A percentile compares a stretch with the other conserved stretches of the same genome.
Evolutionary conservation across 495 filamentous ascomycete genomes (phyloP).

Genomic region (Aspergillus bertholletiae): DNA sequence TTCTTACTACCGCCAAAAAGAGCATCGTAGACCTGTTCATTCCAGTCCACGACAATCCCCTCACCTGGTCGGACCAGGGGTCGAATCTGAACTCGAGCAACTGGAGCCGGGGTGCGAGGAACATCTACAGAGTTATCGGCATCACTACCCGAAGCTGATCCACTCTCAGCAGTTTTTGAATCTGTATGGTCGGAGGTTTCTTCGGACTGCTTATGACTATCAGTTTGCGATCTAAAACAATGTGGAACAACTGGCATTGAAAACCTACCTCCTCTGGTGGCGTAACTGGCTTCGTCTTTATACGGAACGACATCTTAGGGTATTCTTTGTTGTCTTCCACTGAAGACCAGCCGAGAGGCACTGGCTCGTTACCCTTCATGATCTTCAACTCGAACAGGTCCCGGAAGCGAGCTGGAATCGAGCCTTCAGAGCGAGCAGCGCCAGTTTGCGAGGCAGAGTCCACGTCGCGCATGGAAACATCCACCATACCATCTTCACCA

Average conservation of each 20-base stretch:
- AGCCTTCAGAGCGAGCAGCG: slow-evolving; percentile 33
- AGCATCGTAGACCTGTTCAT: slow-evolving; percentile 55
- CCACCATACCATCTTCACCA: slow-evolving; percentile 86
- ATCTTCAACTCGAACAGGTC: slow-evolving; percentile 69
- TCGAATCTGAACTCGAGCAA: slow-evolving; percentile 38
- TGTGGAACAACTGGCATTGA: slow-evolving; percentile 8
- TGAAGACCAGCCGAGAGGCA: slow-evolving; percentile 63
- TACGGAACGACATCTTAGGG: slow-evolving; percentile 54
- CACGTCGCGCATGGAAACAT: slow-evolving; percentile 78
- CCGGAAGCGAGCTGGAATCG: slow-evolving; percentile 54
- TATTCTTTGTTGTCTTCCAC: slow-evolving; percentile 54
- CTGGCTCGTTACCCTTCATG: slow-evolving; percentile 46
- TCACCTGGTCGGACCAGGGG: slow-evolving; percentile 73
- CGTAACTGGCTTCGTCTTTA: slow-evolving; percentile 13
- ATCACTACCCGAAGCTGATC: slow-evolving; percentile 12
- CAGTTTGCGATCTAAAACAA: neutral
- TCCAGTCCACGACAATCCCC: slow-evolving; percentile 83
- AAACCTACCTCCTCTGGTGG: slow-evolving; percentile 17
- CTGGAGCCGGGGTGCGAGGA: slow-evolving; percentile 15
- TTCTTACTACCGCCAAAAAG: slow-evolving; percentile 59
- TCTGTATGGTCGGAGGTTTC: neutral
- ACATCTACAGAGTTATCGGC: slow-evolving; percentile 20
- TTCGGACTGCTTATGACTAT: neutral
- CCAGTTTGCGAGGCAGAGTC: slow-evolving; percentile 22
- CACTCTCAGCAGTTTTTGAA: slow-evolving; percentile 1